Evolutionary conservation across 1,139 yeast genomes (phyloP).

Genomic region (Suhomyces chickasaworum): DNA sequence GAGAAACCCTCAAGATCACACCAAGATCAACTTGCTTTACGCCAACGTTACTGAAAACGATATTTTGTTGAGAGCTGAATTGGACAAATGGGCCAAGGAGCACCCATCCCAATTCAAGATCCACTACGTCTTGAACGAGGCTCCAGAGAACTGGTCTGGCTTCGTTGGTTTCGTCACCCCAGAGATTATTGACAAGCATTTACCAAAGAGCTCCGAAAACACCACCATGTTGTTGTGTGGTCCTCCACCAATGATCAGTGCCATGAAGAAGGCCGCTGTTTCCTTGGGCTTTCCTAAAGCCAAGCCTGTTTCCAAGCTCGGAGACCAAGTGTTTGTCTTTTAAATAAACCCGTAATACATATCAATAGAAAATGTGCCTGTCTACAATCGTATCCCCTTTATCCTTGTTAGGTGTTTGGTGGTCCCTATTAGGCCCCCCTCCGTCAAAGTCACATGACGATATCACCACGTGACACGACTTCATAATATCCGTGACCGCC

Average conservation of each 20-base stretch:
- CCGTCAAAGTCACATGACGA: not conserved
- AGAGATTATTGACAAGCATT: slow-evolving; percentile 65
- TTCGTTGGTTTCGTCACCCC: slow-evolving; percentile 80
- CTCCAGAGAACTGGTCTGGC: slow-evolving; percentile 78
- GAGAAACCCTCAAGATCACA: slow-evolving; percentile 71
- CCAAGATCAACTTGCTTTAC: slow-evolving; percentile 70
- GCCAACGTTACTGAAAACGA: slow-evolving; percentile 81
- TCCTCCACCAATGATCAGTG: slow-evolving; percentile 86
- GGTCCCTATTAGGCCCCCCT: not conserved
- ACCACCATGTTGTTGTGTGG: slow-evolving; percentile 87
- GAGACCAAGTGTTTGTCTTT: slow-evolving; percentile 90
- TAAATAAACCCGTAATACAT: slow-evolving; percentile 40
- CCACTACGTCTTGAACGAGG: slow-evolving; percentile 72
- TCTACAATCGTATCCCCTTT: not conserved
- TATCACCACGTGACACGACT: not conserved
- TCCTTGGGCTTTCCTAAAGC: slow-evolving; percentile 83
- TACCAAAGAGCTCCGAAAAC: slow-evolving; percentile 66
- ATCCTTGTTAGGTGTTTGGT: not conserved
- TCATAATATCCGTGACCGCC: slow-evolving; percentile 2
- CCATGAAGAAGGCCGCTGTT: slow-evolving; percentile 79
- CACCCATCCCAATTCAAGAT: slow-evolving; percentile 70
- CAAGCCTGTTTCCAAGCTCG: slow-evolving; percentile 86
- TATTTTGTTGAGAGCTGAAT: slow-evolving; percentile 75
- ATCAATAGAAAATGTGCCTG: not conserved
- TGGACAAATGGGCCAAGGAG: slow-evolving; percentile 65